A percentile compares a stretch with the other conserved stretches of the same genome.
Evolutionary conservation across 140 eudicot species (phyloP).

Genomic region (Erigeron philadelphicus): DNA sequence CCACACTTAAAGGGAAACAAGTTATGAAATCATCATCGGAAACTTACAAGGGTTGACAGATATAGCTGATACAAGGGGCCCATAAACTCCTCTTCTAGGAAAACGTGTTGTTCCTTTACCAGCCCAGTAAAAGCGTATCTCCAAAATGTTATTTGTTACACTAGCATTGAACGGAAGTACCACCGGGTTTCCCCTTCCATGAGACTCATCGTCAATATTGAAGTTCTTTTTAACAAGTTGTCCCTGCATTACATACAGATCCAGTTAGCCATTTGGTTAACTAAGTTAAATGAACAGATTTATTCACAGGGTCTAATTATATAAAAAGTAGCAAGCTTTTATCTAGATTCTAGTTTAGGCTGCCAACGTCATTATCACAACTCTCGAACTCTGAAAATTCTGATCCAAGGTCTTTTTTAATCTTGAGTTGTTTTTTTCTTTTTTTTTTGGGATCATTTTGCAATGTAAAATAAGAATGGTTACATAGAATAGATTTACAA

Average conservation of each 20-base stretch:
- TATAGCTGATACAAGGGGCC: slow-evolving; percentile 86
- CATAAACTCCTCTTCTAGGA: slow-evolving; percentile 78
- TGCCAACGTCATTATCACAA: no score
- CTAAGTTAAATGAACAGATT: background rate
- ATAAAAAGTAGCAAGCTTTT: no score
- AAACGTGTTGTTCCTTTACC: slow-evolving; percentile 90
- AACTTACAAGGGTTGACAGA: slow-evolving; percentile 65
- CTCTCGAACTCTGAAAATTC: no score
- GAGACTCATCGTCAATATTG: slow-evolving; percentile 61
- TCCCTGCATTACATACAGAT: slow-evolving; percentile 40
- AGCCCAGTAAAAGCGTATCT: slow-evolving; percentile 83
- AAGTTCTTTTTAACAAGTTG: slow-evolving; percentile 47
- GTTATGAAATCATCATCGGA: no score
- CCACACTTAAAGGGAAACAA: no score
- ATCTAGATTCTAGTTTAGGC: no score
- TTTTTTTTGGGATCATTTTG: background rate
- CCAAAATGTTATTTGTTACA: slow-evolving; percentile 57
- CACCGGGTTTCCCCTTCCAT: slow-evolving; percentile 50
- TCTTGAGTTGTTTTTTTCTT: background rate
- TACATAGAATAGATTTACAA: no score
- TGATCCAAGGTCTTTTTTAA: no score
- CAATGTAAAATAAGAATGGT: no score
- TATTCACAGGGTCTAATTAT: no score
- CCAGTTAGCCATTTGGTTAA: background rate
- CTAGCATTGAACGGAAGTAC: slow-evolving; percentile 42